A percentile compares a stretch with the other conserved stretches of the same genome.
Conservation (phyloP, 2,329 filamentous ascomycete genomes). For the Fusarium sp. region DNA sequence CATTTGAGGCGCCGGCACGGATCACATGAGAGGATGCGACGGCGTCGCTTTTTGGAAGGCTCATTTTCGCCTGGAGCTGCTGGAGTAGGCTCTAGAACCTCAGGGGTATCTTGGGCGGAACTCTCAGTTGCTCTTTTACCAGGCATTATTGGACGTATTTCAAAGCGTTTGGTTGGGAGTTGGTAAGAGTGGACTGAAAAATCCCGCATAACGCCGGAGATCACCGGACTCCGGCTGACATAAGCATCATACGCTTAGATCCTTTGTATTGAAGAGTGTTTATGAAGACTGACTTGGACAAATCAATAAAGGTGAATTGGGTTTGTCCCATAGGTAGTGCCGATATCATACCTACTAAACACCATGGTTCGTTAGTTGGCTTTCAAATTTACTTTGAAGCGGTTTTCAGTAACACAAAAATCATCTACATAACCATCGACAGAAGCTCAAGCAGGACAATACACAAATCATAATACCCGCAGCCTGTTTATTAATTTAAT, state of each 20-base stretch:
- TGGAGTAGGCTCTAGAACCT: neutral
- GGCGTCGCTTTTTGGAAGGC: constrained; percentile 28
- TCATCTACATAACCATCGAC: too few species aligned
- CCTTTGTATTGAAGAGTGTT: too few species aligned
- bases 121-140: constrained; percentile 9
- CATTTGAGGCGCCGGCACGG: constrained; percentile 40
- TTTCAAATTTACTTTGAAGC: too few species aligned
- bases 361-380: too few species aligned
- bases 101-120: neutral
- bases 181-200: neutral
- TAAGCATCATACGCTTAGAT: constrained; percentile 2
- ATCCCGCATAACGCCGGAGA: constrained; percentile 25
- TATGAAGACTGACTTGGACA: too few species aligned
- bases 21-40: constrained; percentile 39
- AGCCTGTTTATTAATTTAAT: too few species aligned
- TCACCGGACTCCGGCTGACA: constrained; percentile 11
- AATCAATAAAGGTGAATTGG: too few species aligned
- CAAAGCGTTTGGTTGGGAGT: neutral
- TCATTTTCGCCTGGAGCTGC: constrained; percentile 2
- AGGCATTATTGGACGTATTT: constrained; percentile 4
- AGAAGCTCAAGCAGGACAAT: neutral
- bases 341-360: too few species aligned
- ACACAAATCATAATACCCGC: neutral
- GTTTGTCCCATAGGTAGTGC: too few species aligned
- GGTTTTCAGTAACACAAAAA: too few species aligned